Conservation (phyloP, 139 green algal species). For the Pseudopediastrum boryanum region DNA sequence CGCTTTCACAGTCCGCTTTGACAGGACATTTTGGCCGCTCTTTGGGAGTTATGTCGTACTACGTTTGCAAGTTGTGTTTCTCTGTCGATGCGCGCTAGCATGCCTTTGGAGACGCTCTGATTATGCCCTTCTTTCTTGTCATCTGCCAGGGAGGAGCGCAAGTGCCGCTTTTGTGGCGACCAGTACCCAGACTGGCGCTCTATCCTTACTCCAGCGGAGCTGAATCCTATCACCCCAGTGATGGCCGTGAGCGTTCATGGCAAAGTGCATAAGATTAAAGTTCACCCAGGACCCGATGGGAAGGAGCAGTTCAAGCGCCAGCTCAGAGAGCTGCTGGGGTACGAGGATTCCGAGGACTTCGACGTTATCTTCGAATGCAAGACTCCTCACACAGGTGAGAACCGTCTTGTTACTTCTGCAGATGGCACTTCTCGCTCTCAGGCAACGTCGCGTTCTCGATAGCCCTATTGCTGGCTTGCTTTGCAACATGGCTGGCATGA, state of each 20-base stretch:
- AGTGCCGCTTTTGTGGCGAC: conserved; percentile 52
- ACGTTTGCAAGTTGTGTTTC: not conserved
- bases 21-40: conserved; percentile 1
- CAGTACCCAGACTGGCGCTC: conserved; percentile 53
- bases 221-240: not conserved
- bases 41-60: not conserved
- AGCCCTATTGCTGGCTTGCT: not conserved
- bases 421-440: not conserved
- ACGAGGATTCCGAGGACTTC: conserved; percentile 47
- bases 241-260: conserved; percentile 10
- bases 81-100: not conserved
- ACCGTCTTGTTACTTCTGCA: not conserved
- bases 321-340: conserved; percentile 26
- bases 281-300: conserved; percentile 44
- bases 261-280: conserved; percentile 47
- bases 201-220: conserved; percentile 34
- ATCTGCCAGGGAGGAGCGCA: conserved; percentile 41
- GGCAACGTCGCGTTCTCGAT: not conserved
- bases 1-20: not conserved
- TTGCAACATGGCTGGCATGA: not conserved
- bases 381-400: conserved; percentile 45
- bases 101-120: not conserved
- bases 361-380: conserved; percentile 46
- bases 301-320: conserved; percentile 37
- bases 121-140: not conserved